These are phyloP conservation scores for Penicillium chermesinum DNA, from an alignment of 495 filamentous ascomycete genomes.

Conservation along the genomic window DNA sequence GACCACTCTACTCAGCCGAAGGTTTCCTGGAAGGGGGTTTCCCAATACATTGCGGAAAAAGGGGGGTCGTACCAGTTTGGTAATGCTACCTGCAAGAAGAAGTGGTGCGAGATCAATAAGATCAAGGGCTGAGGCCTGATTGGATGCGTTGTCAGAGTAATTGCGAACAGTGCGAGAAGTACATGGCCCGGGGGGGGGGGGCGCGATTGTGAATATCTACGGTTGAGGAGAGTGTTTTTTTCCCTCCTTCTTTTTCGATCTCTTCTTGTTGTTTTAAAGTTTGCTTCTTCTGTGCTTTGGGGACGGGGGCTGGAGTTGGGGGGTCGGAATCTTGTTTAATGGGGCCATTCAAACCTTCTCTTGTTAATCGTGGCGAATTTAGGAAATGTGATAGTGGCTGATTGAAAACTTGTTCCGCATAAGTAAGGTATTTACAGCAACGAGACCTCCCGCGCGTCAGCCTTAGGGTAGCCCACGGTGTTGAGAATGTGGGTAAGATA, in stretches of 20 bases:
- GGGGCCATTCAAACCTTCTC: too few relatives aligned
- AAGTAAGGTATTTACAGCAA: conserved; percentile 12
- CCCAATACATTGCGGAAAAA: conserved; percentile 60
- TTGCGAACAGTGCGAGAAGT: too few relatives aligned
- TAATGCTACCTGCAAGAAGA: conserved; percentile 82
- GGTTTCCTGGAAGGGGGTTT: conserved; percentile 79
- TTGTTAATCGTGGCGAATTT: too few relatives aligned
- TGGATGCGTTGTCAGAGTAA: background rate
- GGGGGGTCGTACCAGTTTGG: conserved; percentile 84
- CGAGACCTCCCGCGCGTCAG: conserved; percentile 15
- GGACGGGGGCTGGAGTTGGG: too few relatives aligned
- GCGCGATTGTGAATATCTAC: too few relatives aligned
- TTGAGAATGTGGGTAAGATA: conserved; percentile 51
- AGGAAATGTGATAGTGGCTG: too few relatives aligned
- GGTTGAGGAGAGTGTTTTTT: too few relatives aligned
- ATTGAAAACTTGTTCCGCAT: background rate
- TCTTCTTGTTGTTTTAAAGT: too few relatives aligned
- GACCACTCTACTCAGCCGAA: too few relatives aligned
- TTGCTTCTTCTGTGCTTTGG: too few relatives aligned
- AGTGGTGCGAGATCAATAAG: conserved; percentile 49
- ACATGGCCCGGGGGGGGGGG: too few relatives aligned
- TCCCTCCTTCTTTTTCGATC: too few relatives aligned
- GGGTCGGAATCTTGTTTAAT: background rate
- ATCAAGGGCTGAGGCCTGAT: conserved; percentile 1
- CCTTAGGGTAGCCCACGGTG: conserved; percentile 55